Evolutionary conservation across 1,284 basidiomycete species (phyloP).

Genomic region (Cutaneotrichosporon dermatis): DNA sequence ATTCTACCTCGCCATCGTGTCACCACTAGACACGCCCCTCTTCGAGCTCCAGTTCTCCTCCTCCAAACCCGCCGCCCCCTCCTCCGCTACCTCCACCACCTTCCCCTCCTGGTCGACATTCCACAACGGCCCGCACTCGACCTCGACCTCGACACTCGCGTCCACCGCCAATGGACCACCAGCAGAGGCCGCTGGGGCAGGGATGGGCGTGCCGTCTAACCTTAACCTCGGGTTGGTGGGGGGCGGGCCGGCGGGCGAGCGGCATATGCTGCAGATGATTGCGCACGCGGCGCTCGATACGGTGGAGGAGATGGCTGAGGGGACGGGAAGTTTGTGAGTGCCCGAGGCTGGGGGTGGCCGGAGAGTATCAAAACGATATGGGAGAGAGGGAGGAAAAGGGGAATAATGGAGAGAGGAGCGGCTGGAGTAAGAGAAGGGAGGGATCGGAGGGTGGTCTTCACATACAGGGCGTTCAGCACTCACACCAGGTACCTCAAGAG

Average conservation of each 20-base stretch:
- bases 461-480: background rate
- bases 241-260: constrained; percentile 52
- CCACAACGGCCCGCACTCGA: constrained; percentile 14
- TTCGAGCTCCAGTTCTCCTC: constrained; percentile 46
- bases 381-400: background rate
- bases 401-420: background rate
- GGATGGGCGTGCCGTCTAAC: background rate
- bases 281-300: constrained; percentile 88
- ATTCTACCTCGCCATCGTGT: constrained; percentile 50
- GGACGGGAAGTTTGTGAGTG: constrained; percentile 76
- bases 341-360: too few relatives aligned
- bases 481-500: constrained; percentile 76
- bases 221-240: constrained; percentile 12
- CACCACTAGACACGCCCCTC: constrained; percentile 47
- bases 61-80: constrained; percentile 16
- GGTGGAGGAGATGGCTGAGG: constrained; percentile 83
- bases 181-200: too few relatives aligned
- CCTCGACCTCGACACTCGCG: too few relatives aligned
- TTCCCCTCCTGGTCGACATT: constrained; percentile 49
- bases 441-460: too few relatives aligned
- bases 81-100: background rate
- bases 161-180: too few relatives aligned
- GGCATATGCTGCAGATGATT: constrained; percentile 94
- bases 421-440: background rate
- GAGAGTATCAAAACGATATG: too few relatives aligned